These are phyloP conservation scores for Nemophila menziesii DNA, from an alignment of 257 asterid genomes.

Conservation along the genomic window DNA sequence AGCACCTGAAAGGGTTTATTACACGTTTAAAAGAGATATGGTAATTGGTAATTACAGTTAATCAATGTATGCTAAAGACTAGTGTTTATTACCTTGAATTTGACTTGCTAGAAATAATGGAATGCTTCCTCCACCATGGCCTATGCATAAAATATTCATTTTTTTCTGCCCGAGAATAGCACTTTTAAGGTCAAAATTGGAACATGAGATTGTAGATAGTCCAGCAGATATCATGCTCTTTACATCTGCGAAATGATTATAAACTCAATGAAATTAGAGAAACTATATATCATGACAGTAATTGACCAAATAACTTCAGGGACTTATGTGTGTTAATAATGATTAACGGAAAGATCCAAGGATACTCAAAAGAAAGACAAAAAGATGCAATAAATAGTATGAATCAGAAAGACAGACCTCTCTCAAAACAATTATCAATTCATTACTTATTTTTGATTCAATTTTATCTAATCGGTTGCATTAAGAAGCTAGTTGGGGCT, in stretches of 20 bases:
- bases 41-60: too few relatives aligned
- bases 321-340: not conserved
- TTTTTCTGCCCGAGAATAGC: slow-evolving; percentile 48
- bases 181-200: slow-evolving; percentile 39
- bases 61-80: not conserved
- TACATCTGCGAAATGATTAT: slow-evolving; percentile 43
- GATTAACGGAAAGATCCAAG: not conserved
- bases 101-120: slow-evolving; percentile 71
- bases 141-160: slow-evolving; percentile 65
- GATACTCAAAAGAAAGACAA: not conserved
- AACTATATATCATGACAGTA: not conserved
- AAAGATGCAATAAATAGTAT: not conserved
- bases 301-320: not conserved
- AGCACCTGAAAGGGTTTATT: slow-evolving; percentile 79
- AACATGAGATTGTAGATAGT: slow-evolving; percentile 42
- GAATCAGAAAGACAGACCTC: not conserved
- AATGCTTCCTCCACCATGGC: slow-evolving; percentile 96
- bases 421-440: not conserved
- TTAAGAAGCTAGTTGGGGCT: too few relatives aligned
- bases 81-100: slow-evolving; percentile 44
- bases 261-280: not conserved
- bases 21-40: too few relatives aligned
- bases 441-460: not conserved
- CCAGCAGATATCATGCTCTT: slow-evolving; percentile 86
- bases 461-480: not conserved